These are phyloP conservation scores for Hypoxylon crocopeplum DNA, from an alignment of 495 filamentous ascomycete species.

Conservation along the genomic window DNA sequence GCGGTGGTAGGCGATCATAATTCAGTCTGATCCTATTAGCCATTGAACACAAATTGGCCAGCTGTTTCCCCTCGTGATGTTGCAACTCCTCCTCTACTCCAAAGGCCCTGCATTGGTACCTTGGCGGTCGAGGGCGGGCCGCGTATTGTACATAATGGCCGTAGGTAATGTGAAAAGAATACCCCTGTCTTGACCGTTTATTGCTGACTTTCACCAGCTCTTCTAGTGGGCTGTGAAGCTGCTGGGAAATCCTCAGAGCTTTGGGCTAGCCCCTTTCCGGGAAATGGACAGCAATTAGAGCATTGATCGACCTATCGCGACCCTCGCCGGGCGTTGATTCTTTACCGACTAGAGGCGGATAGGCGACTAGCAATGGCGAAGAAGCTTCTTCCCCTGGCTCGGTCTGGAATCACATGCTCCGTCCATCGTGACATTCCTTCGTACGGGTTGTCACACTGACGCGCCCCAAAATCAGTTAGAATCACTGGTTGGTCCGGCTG, in stretches of 20 bases:
- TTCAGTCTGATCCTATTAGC: neutral
- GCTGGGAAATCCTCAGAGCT: neutral
- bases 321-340: too few species aligned
- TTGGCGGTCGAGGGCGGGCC: too few species aligned
- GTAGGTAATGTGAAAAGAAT: too few species aligned
- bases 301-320: too few species aligned
- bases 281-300: neutral
- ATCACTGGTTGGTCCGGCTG: slow-evolving; percentile 27
- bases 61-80: slow-evolving; percentile 4
- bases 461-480: neutral
- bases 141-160: too few species aligned
- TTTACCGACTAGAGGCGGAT: too few species aligned
- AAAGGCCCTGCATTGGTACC: too few species aligned
- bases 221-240: slow-evolving; percentile 4
- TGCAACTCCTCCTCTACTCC: neutral
- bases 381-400: neutral
- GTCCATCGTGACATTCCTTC: slow-evolving; percentile 27
- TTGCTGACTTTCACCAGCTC: slow-evolving; percentile 23
- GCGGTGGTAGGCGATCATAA: too few species aligned
- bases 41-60: neutral
- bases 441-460: neutral
- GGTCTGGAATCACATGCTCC: slow-evolving; percentile 32
- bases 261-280: neutral
- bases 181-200: neutral
- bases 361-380: too few species aligned